Evolutionary conservation across 208 protist species (phyloP).

Genomic region (Leptomonas pyrrhocoris): DNA sequence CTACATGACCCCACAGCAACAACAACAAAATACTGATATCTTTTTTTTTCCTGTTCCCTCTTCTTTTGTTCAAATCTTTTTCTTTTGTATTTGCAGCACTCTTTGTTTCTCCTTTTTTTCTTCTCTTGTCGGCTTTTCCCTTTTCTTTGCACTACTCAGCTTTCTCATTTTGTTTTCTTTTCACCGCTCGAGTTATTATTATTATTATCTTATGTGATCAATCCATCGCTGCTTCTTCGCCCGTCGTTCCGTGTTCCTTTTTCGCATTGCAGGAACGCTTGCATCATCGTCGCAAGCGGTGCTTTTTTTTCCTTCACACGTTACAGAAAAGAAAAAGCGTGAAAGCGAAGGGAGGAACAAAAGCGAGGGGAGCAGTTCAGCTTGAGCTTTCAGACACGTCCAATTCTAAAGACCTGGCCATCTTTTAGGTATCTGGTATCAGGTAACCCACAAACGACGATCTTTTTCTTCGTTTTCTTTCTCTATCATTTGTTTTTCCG

Average conservation of each 20-base stretch:
- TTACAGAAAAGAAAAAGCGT: too few relatives aligned
- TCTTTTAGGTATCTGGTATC: background rate
- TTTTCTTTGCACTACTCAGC: background rate
- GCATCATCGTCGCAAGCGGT: too few relatives aligned
- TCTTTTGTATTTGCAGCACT: background rate
- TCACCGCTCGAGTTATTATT: too few relatives aligned
- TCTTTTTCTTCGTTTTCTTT: slow-evolving; percentile 2
- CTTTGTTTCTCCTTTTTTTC: background rate
- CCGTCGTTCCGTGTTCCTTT: too few relatives aligned
- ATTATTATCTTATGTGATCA: too few relatives aligned
- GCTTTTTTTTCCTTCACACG: too few relatives aligned
- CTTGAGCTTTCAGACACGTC: background rate
- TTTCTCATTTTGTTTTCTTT: background rate
- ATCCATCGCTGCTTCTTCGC: too few relatives aligned
- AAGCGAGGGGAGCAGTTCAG: too few relatives aligned
- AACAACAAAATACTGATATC: background rate
- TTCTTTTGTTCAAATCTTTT: background rate
- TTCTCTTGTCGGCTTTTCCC: background rate
- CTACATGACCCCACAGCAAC: background rate
- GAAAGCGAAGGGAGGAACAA: too few relatives aligned
- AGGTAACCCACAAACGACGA: too few relatives aligned
- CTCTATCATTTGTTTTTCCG: background rate
- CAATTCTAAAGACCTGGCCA: background rate
- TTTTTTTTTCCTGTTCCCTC: background rate
- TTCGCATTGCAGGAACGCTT: too few relatives aligned